phyloP scores from a whole-genome alignment of 148 eudicot genomes.

The Amaranthus hypochondriacus region DNA sequence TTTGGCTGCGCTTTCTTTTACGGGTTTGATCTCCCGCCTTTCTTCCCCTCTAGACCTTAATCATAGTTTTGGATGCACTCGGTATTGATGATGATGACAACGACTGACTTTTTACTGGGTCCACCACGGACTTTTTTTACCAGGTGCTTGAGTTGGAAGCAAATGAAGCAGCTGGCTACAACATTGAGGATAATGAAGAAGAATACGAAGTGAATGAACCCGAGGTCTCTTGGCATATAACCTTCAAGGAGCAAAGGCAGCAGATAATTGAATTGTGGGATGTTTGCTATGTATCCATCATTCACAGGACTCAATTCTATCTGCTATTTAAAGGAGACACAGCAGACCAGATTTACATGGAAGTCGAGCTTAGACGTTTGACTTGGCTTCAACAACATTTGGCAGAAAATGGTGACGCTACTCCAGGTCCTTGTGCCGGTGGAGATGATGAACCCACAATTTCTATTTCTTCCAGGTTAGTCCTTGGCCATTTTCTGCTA shows the following conservation, averaged over 20 bases:
- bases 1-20: too few species aligned
- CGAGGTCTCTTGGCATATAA: slow-evolving; percentile 53
- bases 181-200: slow-evolving; percentile 44
- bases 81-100: too few species aligned
- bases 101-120: too few species aligned
- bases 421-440: slow-evolving; percentile 44
- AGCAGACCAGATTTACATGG: slow-evolving; percentile 85
- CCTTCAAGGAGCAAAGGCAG: slow-evolving; percentile 76
- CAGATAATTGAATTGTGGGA: slow-evolving; percentile 87
- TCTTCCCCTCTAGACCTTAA: too few species aligned
- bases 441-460: slow-evolving; percentile 69
- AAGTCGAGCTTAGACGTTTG: slow-evolving; percentile 84
- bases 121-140: too few species aligned
- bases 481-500: background rate
- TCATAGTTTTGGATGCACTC: too few species aligned
- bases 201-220: slow-evolving; percentile 38
- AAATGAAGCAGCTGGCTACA: slow-evolving; percentile 60
- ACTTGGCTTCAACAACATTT: slow-evolving; percentile 79
- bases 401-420: slow-evolving; percentile 69
- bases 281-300: slow-evolving; percentile 71
- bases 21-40: too few species aligned
- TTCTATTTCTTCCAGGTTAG: slow-evolving; percentile 76
- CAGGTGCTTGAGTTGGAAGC: slow-evolving; percentile 73
- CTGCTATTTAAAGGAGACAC: slow-evolving; percentile 73
- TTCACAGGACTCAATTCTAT: slow-evolving; percentile 88